Percentiles rank a stretch among this genome's conserved stretches.
Evolutionary conservation across 495 filamentous ascomycete species (phyloP).

Genomic region (Hypoxylon fragiforme): DNA sequence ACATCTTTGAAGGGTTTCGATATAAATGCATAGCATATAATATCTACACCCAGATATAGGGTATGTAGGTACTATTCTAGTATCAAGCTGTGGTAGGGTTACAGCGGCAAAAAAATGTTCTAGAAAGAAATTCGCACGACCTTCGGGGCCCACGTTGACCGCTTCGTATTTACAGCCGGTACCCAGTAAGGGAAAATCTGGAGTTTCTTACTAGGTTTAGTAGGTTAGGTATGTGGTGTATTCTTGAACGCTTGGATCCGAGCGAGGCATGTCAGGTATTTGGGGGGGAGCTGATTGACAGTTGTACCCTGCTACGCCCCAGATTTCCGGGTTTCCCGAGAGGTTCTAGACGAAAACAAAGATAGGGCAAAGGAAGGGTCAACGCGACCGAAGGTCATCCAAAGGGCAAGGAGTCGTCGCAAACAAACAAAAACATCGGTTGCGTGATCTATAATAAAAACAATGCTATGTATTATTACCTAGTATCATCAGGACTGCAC

Average conservation of each 20-base stretch:
- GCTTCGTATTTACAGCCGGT: constrained; percentile 33
- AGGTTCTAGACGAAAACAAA: constrained; percentile 21
- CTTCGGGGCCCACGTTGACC: constrained; percentile 24
- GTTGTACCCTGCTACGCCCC: constrained; percentile 17
- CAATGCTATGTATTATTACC: no score
- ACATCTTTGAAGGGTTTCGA: no score
- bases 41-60: no score
- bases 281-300: constrained; percentile 17
- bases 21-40: no score
- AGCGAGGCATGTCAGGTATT: constrained; percentile 7
- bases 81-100: constrained; percentile 21
- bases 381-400: constrained; percentile 14
- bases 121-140: constrained; percentile 25
- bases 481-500: no score
- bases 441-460: no score
- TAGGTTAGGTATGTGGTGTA: no score
- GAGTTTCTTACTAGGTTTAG: no score
- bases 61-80: no score
- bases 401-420: no score
- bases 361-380: constrained; percentile 11
- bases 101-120: constrained; percentile 25
- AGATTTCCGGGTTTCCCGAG: constrained; percentile 25
- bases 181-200: constrained; percentile 26
- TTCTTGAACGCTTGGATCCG: constrained; percentile 8
- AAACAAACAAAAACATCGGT: no score